Conservation (phyloP, 345 rosid species). For the Sisymbrium altissimum region DNA sequence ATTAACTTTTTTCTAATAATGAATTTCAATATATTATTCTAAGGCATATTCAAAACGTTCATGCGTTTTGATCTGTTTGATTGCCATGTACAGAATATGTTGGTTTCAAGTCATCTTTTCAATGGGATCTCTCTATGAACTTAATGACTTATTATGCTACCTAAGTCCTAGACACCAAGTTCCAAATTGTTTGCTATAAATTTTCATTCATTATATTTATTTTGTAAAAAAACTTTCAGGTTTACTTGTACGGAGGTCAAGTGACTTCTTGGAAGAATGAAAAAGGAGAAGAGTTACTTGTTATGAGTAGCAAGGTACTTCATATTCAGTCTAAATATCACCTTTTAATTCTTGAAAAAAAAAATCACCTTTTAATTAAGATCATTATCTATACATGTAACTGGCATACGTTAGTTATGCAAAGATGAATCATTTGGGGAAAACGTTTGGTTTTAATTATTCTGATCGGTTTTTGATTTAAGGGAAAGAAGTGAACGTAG, state of each 20-base stretch:
- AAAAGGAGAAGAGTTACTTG: constrained; percentile 72
- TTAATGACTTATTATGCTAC: no score
- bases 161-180: background rate
- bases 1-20: background rate
- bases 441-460: background rate
- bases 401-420: background rate
- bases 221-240: constrained; percentile 39
- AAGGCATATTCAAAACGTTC: background rate
- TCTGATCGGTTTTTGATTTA: background rate
- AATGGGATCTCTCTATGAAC: no score
- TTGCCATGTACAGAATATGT: background rate
- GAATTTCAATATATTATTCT: background rate
- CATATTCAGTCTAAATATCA: background rate
- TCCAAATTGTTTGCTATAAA: background rate
- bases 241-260: constrained; percentile 77
- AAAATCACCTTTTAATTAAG: no score
- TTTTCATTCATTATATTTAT: background rate
- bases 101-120: background rate
- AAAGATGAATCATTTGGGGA: background rate
- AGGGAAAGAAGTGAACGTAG: background rate
- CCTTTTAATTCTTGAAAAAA: no score
- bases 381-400: background rate
- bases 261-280: constrained; percentile 90
- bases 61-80: background rate
- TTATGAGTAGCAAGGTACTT: constrained; percentile 72